phyloP scores from a whole-genome alignment of 164 flowering plant genomes.

The Magnolia kwangsiensis region DNA sequence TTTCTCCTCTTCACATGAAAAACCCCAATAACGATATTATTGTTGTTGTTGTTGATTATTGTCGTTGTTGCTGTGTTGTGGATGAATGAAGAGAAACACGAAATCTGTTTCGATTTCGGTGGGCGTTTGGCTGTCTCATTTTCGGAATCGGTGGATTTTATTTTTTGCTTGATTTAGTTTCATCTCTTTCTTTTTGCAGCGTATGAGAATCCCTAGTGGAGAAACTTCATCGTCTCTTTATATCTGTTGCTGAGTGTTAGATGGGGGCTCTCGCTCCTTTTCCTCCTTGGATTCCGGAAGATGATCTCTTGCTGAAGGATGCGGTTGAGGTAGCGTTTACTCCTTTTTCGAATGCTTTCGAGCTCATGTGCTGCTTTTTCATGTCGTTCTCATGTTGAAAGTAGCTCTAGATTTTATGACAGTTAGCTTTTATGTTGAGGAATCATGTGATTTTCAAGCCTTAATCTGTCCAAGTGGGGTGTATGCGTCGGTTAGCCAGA shows the following conservation, averaged over 20 bases:
- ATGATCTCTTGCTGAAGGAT: slow-evolving; percentile 66
- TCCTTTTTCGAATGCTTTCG: not conserved
- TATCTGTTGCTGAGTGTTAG: not conserved
- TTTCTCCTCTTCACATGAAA: no score
- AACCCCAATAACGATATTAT: no score
- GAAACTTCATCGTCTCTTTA: not conserved
- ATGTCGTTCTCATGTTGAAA: no score
- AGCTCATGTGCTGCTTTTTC: not conserved
- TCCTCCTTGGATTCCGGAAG: slow-evolving; percentile 61
- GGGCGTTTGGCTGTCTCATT: not conserved
- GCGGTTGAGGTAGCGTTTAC: slow-evolving; percentile 58
- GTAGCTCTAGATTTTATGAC: not conserved
- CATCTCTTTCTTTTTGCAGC: not conserved
- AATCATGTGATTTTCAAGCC: not conserved
- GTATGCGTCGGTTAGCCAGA: no score
- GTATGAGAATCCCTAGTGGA: not conserved
- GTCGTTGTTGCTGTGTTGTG: not conserved
- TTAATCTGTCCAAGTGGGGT: not conserved
- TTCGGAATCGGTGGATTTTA: not conserved
- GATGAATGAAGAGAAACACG: not conserved
- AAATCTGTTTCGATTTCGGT: not conserved
- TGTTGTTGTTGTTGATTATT: not conserved
- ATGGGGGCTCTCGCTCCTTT: slow-evolving; percentile 41
- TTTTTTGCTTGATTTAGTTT: no score
- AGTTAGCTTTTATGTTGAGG: not conserved